Conservation (phyloP, 768 basidiomycete genomes). For the Tricholoma bakamatsutake region DNA sequence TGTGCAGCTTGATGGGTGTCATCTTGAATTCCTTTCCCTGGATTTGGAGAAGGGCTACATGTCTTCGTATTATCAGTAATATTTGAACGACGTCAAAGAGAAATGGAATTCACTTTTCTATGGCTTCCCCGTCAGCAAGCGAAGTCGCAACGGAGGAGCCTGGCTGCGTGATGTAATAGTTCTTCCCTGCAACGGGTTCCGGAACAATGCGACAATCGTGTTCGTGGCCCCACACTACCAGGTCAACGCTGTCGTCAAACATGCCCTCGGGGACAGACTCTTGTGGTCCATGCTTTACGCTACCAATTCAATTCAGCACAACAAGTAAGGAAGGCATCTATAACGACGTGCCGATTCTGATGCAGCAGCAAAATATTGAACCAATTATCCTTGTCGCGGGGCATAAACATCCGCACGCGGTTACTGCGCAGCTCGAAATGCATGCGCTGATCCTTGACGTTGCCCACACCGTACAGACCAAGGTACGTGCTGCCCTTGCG, state of each 20-base stretch:
- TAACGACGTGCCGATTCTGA: constrained; percentile 77
- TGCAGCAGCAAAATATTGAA: constrained; percentile 93
- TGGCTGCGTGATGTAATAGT: constrained; percentile 90
- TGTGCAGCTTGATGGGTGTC: constrained; percentile 80
- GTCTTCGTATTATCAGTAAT: constrained; percentile 39
- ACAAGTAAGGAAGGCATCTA: neutral
- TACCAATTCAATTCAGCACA: constrained; percentile 23
- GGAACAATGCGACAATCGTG: constrained; percentile 94
- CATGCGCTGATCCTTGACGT: constrained; percentile 95
- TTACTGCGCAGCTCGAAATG: constrained; percentile 93
- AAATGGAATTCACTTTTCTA: constrained; percentile 65
- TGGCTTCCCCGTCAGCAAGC: constrained; percentile 86
- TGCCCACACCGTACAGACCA: constrained; percentile 94
- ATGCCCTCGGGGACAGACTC: constrained; percentile 93
- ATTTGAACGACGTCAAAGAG: neutral
- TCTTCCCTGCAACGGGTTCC: constrained; percentile 86
- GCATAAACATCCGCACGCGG: constrained; percentile 95
- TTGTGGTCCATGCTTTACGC: constrained; percentile 92
- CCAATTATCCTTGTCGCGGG: constrained; percentile 85
- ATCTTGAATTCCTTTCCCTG: constrained; percentile 85
- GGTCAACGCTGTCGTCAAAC: constrained; percentile 92
- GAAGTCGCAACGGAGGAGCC: constrained; percentile 95
- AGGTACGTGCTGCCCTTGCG: constrained; percentile 81
- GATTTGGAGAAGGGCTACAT: constrained; percentile 85
- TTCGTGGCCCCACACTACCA: constrained; percentile 98